These are phyloP conservation scores for Xerocomellus dryophilus DNA, from an alignment of 768 basidiomycete genomes.

Conservation along the genomic window DNA sequence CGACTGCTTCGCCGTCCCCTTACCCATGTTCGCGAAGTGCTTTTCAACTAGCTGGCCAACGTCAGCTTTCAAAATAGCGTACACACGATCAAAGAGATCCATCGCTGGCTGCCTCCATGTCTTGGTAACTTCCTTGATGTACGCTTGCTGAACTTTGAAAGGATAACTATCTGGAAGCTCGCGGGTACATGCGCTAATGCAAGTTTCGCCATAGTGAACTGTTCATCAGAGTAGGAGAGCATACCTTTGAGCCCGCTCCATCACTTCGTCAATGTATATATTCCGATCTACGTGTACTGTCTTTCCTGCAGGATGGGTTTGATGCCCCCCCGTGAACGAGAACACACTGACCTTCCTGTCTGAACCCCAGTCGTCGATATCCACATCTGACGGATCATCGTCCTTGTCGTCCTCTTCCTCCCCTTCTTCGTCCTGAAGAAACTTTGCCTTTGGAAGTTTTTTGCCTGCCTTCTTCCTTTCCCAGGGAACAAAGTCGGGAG, in stretches of 20 bases:
- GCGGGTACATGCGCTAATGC: slow-evolving; percentile 47
- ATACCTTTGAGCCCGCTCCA: slow-evolving; percentile 28
- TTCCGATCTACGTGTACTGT: slow-evolving; percentile 3
- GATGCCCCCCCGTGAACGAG: too few relatives aligned
- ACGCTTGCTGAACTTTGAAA: slow-evolving; percentile 52
- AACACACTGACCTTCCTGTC: too few relatives aligned
- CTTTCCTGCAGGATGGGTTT: background rate
- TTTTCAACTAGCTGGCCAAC: slow-evolving; percentile 39
- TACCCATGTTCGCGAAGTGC: slow-evolving; percentile 50
- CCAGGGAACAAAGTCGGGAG: background rate
- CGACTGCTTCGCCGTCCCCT: slow-evolving; percentile 47
- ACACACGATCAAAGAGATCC: slow-evolving; percentile 39
- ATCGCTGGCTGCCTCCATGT: slow-evolving; percentile 49
- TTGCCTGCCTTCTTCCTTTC: background rate
- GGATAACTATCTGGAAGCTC: slow-evolving; percentile 66
- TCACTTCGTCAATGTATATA: slow-evolving; percentile 49
- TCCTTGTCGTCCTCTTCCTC: background rate
- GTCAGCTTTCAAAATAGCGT: slow-evolving; percentile 36
- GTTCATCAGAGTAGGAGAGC: background rate
- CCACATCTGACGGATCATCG: background rate
- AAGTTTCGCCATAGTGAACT: background rate
- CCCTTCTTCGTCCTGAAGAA: background rate
- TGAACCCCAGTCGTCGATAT: too few relatives aligned
- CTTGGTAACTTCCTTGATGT: slow-evolving; percentile 41
- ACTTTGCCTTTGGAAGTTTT: background rate